These are phyloP conservation scores for Penicillium nordicum DNA, from an alignment of 2,329 filamentous ascomycete genomes.

Conservation along the genomic window DNA sequence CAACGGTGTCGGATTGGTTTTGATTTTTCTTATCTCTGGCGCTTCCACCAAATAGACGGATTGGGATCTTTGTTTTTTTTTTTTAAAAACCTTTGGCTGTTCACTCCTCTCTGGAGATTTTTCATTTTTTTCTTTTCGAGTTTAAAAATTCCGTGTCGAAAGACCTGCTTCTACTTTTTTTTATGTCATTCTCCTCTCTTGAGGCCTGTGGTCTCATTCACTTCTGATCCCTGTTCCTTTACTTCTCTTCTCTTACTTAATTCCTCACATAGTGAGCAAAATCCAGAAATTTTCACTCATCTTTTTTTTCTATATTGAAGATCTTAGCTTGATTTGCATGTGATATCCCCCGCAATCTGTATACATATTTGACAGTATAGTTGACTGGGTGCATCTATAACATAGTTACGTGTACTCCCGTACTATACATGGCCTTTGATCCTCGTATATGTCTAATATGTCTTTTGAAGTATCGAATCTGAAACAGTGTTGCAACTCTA, in stretches of 20 bases:
- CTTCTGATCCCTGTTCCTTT: conserved; percentile 11
- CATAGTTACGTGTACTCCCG: too few relatives aligned
- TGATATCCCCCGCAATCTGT: conserved; percentile 2
- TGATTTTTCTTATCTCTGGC: conserved; percentile 17
- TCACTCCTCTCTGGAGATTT: conserved; percentile 6
- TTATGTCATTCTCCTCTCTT: conserved; percentile 22
- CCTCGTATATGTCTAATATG: neutral
- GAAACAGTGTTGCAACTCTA: neutral
- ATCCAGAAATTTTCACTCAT: conserved; percentile 10
- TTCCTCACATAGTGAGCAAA: conserved; percentile 16
- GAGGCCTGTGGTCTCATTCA: conserved; percentile 22
- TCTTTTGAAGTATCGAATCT: neutral
- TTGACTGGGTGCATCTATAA: neutral
- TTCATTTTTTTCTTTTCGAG: conserved; percentile 10
- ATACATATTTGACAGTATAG: neutral
- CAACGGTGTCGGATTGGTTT: conserved; percentile 34
- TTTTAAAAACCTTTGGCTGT: conserved; percentile 6
- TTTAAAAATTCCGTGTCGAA: conserved; percentile 18
- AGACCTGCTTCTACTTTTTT: conserved; percentile 5
- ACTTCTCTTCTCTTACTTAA: conserved; percentile 14
- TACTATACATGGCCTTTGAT: neutral
- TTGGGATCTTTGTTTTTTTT: conserved; percentile 9
- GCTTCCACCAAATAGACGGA: conserved; percentile 24
- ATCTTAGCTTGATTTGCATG: neutral
- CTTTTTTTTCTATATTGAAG: neutral